Evolutionary conservation across 1,284 basidiomycete genomes (phyloP), one percentile per base, ranked within the genome.

Genomic region (Cutaneotrichosporon cutaneum): DNA sequence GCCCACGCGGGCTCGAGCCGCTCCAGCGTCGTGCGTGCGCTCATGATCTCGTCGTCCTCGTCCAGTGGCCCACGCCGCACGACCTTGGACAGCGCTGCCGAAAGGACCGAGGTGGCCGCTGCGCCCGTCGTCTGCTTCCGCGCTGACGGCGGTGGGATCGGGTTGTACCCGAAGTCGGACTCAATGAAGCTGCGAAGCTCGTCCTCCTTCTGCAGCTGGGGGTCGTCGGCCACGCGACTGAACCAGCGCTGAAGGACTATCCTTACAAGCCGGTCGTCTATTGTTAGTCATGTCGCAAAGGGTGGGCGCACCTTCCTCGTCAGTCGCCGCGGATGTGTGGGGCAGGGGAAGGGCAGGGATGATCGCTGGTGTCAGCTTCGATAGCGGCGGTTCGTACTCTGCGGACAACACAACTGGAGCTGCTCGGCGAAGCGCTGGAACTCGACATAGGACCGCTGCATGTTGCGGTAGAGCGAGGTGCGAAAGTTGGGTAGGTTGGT

Each of bases 241-340:
- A 95, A 85, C 93, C 94, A 97, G 63, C 90, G 83, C 79, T 96
- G 94, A 26, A 96, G 83, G 84, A 93, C 91, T 65, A 94, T 89
- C 73, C 89, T 88, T 44, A 97, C 91, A 2, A 97, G 83, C 35
- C 94, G 84, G 77, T 97, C 94, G 77, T 97, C 84, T 82, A 54
- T 1, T 6, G 56, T 61, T 33, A 59, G 51, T 22, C 18, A 13
- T n/a, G 26, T 33, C n/a, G 30, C 3, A 6, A 24, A 24, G 22
- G 44, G 18, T 0, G 24, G 1, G 64, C 76, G 22, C 47, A 82
- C 81, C 92, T 79, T 97, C 94, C 80, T 96, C 94, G 74, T 96
- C 93, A 16, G 91, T 94, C 24, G 91, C 88, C 1, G 94, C 94
- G 2, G 92, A 94, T 0, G 93, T 96, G 68, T 94, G 90, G 1